These are phyloP conservation scores for Cercophora newfieldiana DNA, from an alignment of 495 filamentous ascomycete species.

Conservation along the genomic window DNA sequence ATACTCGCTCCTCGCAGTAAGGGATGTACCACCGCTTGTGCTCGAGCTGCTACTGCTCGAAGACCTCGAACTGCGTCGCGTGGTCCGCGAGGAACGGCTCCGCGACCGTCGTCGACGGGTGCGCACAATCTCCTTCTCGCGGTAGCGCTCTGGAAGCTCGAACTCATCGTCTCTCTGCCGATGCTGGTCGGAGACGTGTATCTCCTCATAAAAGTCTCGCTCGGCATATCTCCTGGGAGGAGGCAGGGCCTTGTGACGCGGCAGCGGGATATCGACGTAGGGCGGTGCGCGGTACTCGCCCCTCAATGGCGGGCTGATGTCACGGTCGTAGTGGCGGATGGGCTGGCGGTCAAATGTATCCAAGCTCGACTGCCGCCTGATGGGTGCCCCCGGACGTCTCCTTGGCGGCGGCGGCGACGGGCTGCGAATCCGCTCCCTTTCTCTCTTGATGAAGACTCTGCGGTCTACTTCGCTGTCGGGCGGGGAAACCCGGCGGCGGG, in stretches of 20 bases:
- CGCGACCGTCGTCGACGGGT: constrained; percentile 34
- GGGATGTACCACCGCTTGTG: constrained; percentile 41
- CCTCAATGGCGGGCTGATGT: constrained; percentile 43
- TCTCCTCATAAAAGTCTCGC: constrained; percentile 57
- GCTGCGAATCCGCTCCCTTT: constrained; percentile 37
- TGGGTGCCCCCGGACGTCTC: constrained; percentile 29
- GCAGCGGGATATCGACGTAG: constrained; percentile 56
- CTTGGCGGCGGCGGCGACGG: constrained; percentile 37
- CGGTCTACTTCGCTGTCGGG: constrained; percentile 36
- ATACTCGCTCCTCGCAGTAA: constrained; percentile 56
- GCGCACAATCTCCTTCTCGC: constrained; percentile 50
- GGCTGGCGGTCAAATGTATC: constrained; percentile 54
- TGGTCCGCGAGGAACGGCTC: constrained; percentile 37
- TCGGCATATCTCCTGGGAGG: constrained; percentile 53
- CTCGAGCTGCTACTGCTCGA: constrained; percentile 50
- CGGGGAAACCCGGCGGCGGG: constrained; percentile 27
- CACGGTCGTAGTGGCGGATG: constrained; percentile 47
- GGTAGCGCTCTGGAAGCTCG: constrained; percentile 54
- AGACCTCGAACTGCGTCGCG: constrained; percentile 38
- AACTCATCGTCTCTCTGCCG: constrained; percentile 69
- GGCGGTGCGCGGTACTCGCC: constrained; percentile 47
- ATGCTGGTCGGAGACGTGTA: constrained; percentile 66
- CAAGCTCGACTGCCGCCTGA: constrained; percentile 48
- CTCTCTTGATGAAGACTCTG: constrained; percentile 35
- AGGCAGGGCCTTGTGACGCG: constrained; percentile 45